A percentile compares a stretch with the other conserved stretches of the same genome.
Evolutionary conservation across 192 early-diverging fungal genomes (phyloP).

Genomic region (Backusella westeae): DNA sequence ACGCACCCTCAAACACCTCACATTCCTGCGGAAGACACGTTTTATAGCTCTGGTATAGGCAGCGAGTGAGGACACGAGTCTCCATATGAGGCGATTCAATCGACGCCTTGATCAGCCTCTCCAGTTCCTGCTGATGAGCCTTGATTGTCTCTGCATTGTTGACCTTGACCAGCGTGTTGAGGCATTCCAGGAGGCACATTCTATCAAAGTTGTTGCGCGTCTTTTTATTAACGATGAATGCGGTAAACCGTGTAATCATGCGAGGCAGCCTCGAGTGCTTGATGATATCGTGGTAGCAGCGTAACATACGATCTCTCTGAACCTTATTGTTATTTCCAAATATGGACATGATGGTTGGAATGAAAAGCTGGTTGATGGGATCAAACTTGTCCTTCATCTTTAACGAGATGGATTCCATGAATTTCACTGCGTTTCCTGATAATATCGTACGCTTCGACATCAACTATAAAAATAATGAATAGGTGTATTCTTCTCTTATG

Average conservation of each 20-base stretch:
- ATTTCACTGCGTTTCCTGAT: not conserved
- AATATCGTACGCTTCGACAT: not conserved
- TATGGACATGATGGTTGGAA: not conserved
- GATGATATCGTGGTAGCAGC: not conserved
- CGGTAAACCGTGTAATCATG: not conserved
- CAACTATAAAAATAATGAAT: not conserved
- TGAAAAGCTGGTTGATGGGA: not conserved
- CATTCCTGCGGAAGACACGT: not conserved
- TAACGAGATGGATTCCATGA: not conserved
- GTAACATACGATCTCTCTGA: not conserved
- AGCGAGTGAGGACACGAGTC: not conserved
- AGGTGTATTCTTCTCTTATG: too few species aligned
- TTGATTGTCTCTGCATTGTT: not conserved
- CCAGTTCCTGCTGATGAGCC: not conserved
- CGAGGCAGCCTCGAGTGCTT: not conserved
- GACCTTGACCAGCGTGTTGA: not conserved
- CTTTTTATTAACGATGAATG: not conserved
- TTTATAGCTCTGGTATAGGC: not conserved
- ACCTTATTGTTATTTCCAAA: not conserved
- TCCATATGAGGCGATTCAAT: not conserved
- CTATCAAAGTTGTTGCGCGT: not conserved
- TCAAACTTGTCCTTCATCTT: not conserved
- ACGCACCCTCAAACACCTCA: not conserved
- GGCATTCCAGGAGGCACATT: not conserved
- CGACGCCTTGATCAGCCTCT: not conserved